Base-by-base conservation (phyloP, 306 rosid genomes). In the Medicago arabica region DNA sequence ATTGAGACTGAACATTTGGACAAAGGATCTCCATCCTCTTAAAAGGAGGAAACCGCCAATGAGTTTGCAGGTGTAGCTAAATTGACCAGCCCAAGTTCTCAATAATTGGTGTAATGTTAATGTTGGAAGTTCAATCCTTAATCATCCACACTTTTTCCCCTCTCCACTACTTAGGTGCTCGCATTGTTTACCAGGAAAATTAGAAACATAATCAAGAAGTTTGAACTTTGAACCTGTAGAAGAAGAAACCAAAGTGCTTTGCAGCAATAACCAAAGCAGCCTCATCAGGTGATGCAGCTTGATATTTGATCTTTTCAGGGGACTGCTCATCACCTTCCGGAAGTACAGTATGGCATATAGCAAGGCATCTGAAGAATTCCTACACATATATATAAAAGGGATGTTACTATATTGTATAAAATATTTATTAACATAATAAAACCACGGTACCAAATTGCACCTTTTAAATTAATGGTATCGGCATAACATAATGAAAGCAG, bases 211-310 rank as follows among this genome's bases (percentile, higher is more conserved):
- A 12, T 57, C 44, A 63, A 73, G 55, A 71, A 76, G 76, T 53
- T 62, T 74, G 77, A 85, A 90, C 89, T 58, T 66, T 74, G 67
- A 84, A 95, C 98, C 98, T 92, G 96, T 90, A 90, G 78, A 95
- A 95, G 89, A 95, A 95, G 88, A 95, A 95, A 77, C 98, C 97
- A 57, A 95, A 92, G 92, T 95, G 78, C 76, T 95, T 95, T 34
- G 99, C 99, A 72, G 88, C 88, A 82, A 85, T 75, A 67, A 85
- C 88, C 86, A 85, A 72, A 71, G 88, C 88, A 75, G 84, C 78
- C 88, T 93, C 98, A 80, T 93, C 98, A 11, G 98, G 98, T 78
- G 98, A 93, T 67, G 98, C 96, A 77, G 96, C 98, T 79, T 93
- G 98, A 85, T 93, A 93, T 67, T 75, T 87, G 64, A 90, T 88